phyloP scores from a whole-genome alignment of 306 rosid species.

The Leucaena leucocephala region DNA sequence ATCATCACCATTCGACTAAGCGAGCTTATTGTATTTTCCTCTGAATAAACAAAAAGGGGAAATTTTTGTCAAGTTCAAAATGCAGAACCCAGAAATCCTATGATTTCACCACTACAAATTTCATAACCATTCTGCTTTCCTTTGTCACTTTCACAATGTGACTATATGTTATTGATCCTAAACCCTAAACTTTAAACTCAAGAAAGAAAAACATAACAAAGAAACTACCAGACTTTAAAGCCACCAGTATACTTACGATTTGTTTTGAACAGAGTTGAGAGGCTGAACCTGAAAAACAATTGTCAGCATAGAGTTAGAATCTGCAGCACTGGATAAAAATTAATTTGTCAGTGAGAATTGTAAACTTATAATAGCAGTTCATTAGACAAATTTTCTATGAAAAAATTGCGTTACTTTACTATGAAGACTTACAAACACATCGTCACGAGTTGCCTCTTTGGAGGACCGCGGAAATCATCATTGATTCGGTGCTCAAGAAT shows the following conservation, averaged over 20 bases:
- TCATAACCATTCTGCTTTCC: constrained; percentile 15
- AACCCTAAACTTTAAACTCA: not conserved
- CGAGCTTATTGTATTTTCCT: constrained; percentile 73
- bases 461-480: constrained; percentile 90
- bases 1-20: constrained; percentile 95
- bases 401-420: constrained; percentile 4
- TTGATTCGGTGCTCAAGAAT: constrained; percentile 93
- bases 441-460: constrained; percentile 75
- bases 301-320: constrained; percentile 42
- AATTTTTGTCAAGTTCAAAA: constrained; percentile 36
- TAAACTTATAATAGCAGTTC: constrained; percentile 11
- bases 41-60: constrained; percentile 56
- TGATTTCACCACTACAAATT: constrained; percentile 22
- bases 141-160: constrained; percentile 1
- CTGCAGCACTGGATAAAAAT: constrained; percentile 22
- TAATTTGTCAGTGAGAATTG: constrained; percentile 1
- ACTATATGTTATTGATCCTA: not conserved
- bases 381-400: not conserved
- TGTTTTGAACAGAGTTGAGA: constrained; percentile 89
- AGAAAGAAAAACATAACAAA: constrained; percentile 29
- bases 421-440: constrained; percentile 67
- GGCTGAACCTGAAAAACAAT: constrained; percentile 87
- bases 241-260: constrained; percentile 68
- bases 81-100: constrained; percentile 17
- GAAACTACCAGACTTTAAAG: constrained; percentile 30